Evolutionary conservation across 2,329 filamentous ascomycete species (phyloP).

Genomic region (Stemphylium lycopersici): DNA sequence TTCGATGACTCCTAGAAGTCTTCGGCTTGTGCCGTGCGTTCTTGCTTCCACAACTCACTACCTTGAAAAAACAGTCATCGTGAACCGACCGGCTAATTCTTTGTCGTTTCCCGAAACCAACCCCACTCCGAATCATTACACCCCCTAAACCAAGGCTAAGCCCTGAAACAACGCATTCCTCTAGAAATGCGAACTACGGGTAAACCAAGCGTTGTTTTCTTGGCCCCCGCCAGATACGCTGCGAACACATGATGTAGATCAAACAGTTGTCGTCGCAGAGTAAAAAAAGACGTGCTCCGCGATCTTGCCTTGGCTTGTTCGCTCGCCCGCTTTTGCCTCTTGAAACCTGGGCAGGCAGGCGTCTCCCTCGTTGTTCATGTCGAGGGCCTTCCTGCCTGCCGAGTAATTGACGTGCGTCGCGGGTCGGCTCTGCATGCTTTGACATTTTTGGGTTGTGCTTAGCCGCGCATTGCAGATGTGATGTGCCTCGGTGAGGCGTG

Average conservation of each 20-base stretch:
- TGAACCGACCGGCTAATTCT: slow-evolving; percentile 8
- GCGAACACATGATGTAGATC: slow-evolving; percentile 15
- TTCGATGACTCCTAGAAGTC: background rate
- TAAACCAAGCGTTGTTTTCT: background rate
- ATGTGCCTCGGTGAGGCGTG: slow-evolving; percentile 1
- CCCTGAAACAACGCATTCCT: slow-evolving; percentile 6
- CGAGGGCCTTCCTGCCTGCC: slow-evolving; percentile 3
- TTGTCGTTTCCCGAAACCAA: background rate
- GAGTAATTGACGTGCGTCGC: slow-evolving; percentile 24
- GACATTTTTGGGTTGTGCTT: slow-evolving; percentile 6
- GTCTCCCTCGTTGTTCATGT: background rate
- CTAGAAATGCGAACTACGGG: background rate
- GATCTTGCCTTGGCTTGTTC: background rate
- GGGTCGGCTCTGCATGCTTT: slow-evolving; percentile 13
- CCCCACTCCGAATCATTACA: background rate
- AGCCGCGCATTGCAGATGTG: slow-evolving; percentile 13
- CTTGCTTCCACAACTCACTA: background rate
- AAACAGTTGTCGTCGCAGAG: slow-evolving; percentile 5
- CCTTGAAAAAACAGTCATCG: background rate
- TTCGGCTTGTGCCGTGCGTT: background rate
- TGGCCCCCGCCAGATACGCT: background rate
- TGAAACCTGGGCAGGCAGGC: background rate
- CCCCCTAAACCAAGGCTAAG: slow-evolving; percentile 1
- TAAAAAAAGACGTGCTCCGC: background rate
- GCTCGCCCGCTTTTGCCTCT: too few relatives aligned